phyloP scores from a whole-genome alignment of 1,139 yeast genomes.

The Candida pseudoviswanathii region DNA sequence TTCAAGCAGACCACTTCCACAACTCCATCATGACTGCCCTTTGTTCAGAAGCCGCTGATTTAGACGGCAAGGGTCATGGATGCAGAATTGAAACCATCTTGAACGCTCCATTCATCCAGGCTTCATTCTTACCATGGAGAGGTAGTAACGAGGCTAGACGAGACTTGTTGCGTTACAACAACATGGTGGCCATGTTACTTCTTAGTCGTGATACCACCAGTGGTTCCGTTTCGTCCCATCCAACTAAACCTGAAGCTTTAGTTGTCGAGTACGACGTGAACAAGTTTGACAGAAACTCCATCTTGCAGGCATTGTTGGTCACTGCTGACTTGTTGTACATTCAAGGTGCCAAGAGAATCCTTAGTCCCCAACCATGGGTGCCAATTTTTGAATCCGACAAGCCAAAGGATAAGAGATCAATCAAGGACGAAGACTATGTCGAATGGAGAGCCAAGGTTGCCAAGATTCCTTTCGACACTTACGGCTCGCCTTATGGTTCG shows the following conservation, averaged over 20 bases:
- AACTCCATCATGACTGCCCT: conserved; percentile 56
- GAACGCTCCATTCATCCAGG: conserved; percentile 47
- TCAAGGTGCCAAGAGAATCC: conserved; percentile 52
- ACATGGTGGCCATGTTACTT: conserved; percentile 44
- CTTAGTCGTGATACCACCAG: conserved; percentile 51
- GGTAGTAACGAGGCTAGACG: conserved; percentile 37
- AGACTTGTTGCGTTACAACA: conserved; percentile 41
- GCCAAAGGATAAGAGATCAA: conserved; percentile 45
- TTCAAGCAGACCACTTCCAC: conserved; percentile 37
- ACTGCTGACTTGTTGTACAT: conserved; percentile 53
- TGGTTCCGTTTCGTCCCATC: conserved; percentile 43
- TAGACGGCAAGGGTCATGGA: conserved; percentile 61
- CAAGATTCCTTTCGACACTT: conserved; percentile 28
- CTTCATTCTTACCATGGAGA: conserved; percentile 48
- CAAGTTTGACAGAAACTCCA: conserved; percentile 46
- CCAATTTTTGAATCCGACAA: conserved; percentile 42
- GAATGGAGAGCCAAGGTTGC: conserved; percentile 44
- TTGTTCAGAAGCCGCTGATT: conserved; percentile 49
- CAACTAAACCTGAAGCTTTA: conserved; percentile 37
- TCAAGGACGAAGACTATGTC: conserved; percentile 50
- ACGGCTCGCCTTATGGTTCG: conserved; percentile 44
- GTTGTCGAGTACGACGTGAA: conserved; percentile 43
- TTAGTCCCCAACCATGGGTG: conserved; percentile 38
- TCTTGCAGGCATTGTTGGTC: conserved; percentile 41
- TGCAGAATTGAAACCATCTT: conserved; percentile 55